Evolutionary conservation across 139 green algal species (phyloP), one percentile per base, ranked within the genome.

Genomic region (Deuterostichococcus epilithicus): DNA sequence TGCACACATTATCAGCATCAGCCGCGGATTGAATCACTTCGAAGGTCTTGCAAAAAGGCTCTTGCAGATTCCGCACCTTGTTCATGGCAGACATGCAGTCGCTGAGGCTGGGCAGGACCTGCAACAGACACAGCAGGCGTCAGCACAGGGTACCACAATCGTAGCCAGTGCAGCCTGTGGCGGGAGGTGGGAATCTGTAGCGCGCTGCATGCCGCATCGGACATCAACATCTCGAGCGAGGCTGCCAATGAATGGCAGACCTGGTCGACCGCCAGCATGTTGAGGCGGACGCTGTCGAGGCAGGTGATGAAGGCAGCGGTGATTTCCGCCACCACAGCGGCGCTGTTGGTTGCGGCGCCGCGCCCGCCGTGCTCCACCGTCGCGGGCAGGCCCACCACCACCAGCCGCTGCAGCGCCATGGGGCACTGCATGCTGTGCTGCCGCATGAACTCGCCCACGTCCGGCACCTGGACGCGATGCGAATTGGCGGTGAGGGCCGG

Each of bases 391-490:
- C 94, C 94, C 0, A 80, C 88, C 23, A 92, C 39, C 26, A 98
- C 79, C 23, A 98, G 80, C 4, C 94, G 82, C 2, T 88, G 90
- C 26, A 87, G 77, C 1, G 94, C 94, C 87, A 95, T 91, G 22
- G 94, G 94, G 81, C 94, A 98, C 78, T 98, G 92, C 94, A 98
- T 95, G 84, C 95, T 95, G 88, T 97, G 94, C 22, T 92, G 82
- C 4, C 73, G 58, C 86, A 97, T 94, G 83, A 98, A 98, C 5
- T 80, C 67, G 83, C 97, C 84, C 30, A 98, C 87, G 80, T 96
- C 91, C 18, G 92, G 93, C 30, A 97, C 91, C 91, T 94, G 83
- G 34, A 74, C 5, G 10, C 59, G 73, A 82, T 10, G 20, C 34
- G 35, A n/a, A n/a, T n/a, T n/a, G n/a, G n/a, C n/a, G n/a, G n/a